phyloP scores from a whole-genome alignment of 371 early-diverging fungal species.

The Mortierella sp. region DNA sequence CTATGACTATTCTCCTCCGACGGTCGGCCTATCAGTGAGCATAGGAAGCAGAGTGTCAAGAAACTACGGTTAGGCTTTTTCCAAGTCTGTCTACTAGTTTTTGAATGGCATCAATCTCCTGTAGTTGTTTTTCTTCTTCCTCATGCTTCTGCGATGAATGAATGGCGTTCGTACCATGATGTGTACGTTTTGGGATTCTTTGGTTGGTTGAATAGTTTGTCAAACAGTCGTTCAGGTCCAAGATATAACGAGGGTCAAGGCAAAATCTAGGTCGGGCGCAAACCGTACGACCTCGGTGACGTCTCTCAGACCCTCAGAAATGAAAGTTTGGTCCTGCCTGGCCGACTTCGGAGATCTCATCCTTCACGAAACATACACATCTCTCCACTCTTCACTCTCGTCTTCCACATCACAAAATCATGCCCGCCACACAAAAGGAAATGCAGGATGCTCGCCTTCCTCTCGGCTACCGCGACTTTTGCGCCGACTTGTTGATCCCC shows the following conservation, averaged over 20 bases:
- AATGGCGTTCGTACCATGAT: neutral
- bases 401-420: constrained; percentile 35
- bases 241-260: neutral
- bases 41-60: neutral
- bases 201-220: neutral
- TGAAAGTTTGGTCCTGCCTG: too few species aligned
- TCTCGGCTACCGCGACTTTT: constrained; percentile 92
- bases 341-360: constrained; percentile 9
- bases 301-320: neutral
- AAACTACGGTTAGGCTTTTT: neutral
- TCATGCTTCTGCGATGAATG: neutral
- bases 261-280: neutral
- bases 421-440: constrained; percentile 89
- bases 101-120: neutral
- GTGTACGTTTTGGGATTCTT: neutral
- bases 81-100: neutral
- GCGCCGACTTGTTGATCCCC: constrained; percentile 90
- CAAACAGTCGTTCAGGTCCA: neutral
- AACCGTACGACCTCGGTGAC: neutral
- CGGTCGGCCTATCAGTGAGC: constrained; percentile 15
- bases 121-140: neutral
- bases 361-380: neutral
- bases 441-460: constrained; percentile 90
- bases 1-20: constrained; percentile 25
- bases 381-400: neutral